Base-by-base conservation (phyloP, 2,329 filamentous ascomycete species). In the Neonectria punicea region DNA sequence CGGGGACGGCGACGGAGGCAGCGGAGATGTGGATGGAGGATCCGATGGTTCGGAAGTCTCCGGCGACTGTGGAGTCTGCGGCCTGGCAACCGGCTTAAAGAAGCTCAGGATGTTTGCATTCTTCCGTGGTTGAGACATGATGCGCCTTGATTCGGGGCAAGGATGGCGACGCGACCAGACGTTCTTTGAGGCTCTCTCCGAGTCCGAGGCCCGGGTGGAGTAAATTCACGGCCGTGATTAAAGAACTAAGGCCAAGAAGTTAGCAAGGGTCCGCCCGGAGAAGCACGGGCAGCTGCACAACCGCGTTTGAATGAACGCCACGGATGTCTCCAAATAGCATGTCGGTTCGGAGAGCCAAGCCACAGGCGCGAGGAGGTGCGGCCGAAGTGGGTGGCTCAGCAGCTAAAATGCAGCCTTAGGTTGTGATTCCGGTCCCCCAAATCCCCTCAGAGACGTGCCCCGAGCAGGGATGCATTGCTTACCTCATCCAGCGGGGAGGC, bases 21-120 rank as follows among this genome's bases (percentile, higher is more conserved):
- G 67, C 66, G 47, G 72, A 58, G 61, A 73, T 25, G 67, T 58
- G 7, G 61, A 67, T 16, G 46, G 56, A 36, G 61, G 53, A 53
- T 53, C 50, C 39, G 67, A 58, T 25, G 56, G 44, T 53, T 57
- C 55, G 9, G 63, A 46, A 20, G 14, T 28, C 41, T 56, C 53
- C n/a, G 69, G 63, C 18, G 67, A 65, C 51, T 64, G 56, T 4
- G 67, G 49, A 53, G 34, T 66, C 30, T 61, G 61, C 16, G 63
- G 44, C 55, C 63, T 73, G 47, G 69, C 44, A 32, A 67, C 63
- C 30, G 79, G 76, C 67, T 77, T 79, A 68, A 83, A 83, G 69
- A 81, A 83, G 70, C 72, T 79, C 60, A 75, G 70, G 60, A 82
- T 82, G 67, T 64, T 77, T 55, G 70, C 73, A 70, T 78, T 79